phyloP scores from a whole-genome alignment of 192 early-diverging fungal species.

The Geranomyces variabilis region DNA sequence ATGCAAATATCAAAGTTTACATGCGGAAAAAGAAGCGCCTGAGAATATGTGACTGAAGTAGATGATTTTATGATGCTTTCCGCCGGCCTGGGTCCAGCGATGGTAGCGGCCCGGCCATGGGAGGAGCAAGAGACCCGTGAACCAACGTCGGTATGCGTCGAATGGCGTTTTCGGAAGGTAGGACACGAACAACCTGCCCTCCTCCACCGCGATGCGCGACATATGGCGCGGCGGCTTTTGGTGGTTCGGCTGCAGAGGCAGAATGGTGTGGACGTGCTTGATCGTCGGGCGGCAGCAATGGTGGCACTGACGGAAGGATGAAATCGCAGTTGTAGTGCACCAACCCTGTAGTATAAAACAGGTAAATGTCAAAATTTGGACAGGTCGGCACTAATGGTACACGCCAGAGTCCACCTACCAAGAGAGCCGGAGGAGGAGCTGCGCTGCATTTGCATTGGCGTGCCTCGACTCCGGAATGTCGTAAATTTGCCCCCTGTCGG shows the following conservation, averaged over 20 bases:
- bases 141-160: constrained; percentile 18
- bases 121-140: background rate
- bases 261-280: background rate
- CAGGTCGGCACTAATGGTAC: background rate
- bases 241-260: constrained; percentile 11
- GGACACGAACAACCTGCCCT: constrained; percentile 16
- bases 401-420: too few species aligned
- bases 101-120: background rate
- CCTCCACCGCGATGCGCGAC: constrained; percentile 20
- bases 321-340: constrained; percentile 38
- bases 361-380: background rate
- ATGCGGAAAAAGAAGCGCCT: too few species aligned
- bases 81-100: constrained; percentile 10
- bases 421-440: constrained; percentile 7
- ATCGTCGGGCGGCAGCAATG: background rate
- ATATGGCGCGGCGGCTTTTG: background rate
- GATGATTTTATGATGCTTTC: constrained; percentile 20
- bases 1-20: too few species aligned
- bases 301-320: constrained; percentile 17
- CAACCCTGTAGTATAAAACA: background rate
- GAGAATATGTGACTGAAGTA: too few species aligned
- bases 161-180: constrained; percentile 15
- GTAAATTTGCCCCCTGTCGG: too few species aligned
- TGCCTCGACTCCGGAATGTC: too few species aligned
- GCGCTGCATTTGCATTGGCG: background rate